These are phyloP conservation scores for Crithidia mellificae DNA, from an alignment of 208 protist genomes.

Conservation along the genomic window DNA sequence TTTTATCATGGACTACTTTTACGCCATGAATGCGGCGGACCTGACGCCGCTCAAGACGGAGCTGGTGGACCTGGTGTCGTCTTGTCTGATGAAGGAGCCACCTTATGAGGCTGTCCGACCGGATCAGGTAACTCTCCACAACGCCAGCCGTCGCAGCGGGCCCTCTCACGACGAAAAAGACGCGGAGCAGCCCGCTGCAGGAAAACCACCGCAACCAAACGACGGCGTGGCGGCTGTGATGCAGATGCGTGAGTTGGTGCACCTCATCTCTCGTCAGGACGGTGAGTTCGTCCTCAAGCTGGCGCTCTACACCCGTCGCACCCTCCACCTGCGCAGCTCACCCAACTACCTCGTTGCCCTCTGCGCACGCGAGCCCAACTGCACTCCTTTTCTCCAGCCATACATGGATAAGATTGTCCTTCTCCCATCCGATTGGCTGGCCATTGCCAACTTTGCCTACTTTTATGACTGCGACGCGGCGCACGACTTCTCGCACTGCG, in stretches of 20 bases:
- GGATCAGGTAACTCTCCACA: background rate
- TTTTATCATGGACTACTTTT: conserved; percentile 28
- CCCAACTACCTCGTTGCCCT: conserved; percentile 91
- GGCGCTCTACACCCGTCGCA: conserved; percentile 89
- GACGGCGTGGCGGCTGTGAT: conserved; percentile 24
- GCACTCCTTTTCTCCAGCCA: conserved; percentile 77
- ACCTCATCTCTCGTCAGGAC: conserved; percentile 60
- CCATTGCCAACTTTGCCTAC: conserved; percentile 86
- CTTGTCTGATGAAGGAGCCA: conserved; percentile 84
- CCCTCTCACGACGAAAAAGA: background rate
- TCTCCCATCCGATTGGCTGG: conserved; percentile 94
- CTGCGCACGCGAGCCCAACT: conserved; percentile 70
- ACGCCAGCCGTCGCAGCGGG: background rate
- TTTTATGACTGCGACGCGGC: conserved; percentile 51
- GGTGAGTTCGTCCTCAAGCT: conserved; percentile 93
- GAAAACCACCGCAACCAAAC: background rate
- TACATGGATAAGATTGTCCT: conserved; percentile 86
- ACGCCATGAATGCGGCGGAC: conserved; percentile 23
- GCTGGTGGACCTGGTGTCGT: conserved; percentile 79
- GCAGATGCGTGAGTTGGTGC: conserved; percentile 57
- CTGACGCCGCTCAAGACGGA: conserved; percentile 66
- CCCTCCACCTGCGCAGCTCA: conserved; percentile 91
- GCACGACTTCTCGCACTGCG: conserved; percentile 17
- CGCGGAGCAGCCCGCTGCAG: background rate
- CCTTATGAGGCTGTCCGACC: conserved; percentile 30